Evolutionary conservation across 2,329 filamentous ascomycete genomes (phyloP), one percentile per base, ranked within the genome.

Genomic region (Penicillium sp.): DNA sequence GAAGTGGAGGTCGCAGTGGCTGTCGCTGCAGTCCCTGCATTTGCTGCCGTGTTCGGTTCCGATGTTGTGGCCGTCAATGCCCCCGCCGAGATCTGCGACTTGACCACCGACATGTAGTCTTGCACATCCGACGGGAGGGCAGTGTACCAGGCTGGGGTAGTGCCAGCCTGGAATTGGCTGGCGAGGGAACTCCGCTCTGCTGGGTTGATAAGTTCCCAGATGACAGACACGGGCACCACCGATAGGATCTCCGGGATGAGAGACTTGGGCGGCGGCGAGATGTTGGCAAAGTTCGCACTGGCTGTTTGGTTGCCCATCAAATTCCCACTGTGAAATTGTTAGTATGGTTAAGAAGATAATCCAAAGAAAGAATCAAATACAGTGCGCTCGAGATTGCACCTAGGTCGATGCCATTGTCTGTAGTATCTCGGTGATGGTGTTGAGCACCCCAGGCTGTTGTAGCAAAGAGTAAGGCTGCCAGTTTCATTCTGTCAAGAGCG

Each of bases 111-210:
- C 39, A 68, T 52, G 48, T 67, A 69, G 35, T 53, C 63, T 53
- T 68, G 62, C n/a, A 64, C 62, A 2, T 63, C 59, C 6, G 58
- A 54, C 0, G 66, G 66, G 0, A 69, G 57, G 28, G 54, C 56
- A 12, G 47, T 41, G 21, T 68, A 69, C 66, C 66, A 68, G 28
- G 53, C 52, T 0, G 66, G 64, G 0, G 65, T 68, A 35, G 49
- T 60, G 0, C 66, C 66, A 9, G 63, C 64, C 8, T 61, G 55
- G 46, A 67, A 61, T 8, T 67, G 57, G 33, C 59, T 62, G 7
- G 63, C 62, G 6, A 69, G 53, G 0, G 63, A 55, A 32, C 59
- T 64, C 43, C 66, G 64, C 26, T 61, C 59, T 6, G 52, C 42
- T 1, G 64, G 61, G 26, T 67, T 53, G 28, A 67, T 43, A 0